These are phyloP conservation scores for Quercus tomentella DNA, from an alignment of 331 rosid species.

Conservation along the genomic window DNA sequence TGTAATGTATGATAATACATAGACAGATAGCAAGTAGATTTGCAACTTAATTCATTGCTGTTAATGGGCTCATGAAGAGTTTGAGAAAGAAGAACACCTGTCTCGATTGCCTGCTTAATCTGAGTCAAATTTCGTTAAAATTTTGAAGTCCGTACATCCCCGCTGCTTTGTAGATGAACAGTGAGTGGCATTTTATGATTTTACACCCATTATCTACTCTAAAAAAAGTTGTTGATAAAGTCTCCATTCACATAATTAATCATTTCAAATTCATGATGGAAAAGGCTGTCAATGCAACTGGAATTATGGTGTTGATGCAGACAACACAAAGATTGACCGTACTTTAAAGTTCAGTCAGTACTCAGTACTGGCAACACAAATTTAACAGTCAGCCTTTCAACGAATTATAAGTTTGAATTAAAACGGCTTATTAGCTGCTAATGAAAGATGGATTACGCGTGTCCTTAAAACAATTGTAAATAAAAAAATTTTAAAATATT, in stretches of 20 bases:
- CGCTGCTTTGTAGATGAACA: neutral
- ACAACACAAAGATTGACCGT: slow-evolving; percentile 8
- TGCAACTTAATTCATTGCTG: no score
- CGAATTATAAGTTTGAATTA: neutral
- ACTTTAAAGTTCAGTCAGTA: neutral
- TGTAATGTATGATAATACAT: no score
- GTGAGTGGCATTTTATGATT: neutral
- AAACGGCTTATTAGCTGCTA: neutral
- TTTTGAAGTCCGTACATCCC: neutral
- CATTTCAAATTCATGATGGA: neutral
- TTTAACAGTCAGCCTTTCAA: neutral
- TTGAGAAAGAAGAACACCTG: neutral
- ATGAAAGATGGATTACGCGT: no score
- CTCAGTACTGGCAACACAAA: neutral
- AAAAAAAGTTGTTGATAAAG: neutral
- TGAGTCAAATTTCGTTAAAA: neutral
- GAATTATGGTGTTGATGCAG: neutral
- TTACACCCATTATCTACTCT: neutral
- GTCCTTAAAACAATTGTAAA: no score
- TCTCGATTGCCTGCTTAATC: neutral
- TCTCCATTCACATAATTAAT: neutral
- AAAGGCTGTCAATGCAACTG: neutral
- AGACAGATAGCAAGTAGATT: no score
- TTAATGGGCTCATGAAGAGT: neutral
- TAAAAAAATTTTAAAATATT: no score